Evolutionary conservation across 225 moss, liverwort and hornwort genomes (phyloP), one percentile per base, ranked within the genome.

Genomic region (Bryum argenteum): DNA sequence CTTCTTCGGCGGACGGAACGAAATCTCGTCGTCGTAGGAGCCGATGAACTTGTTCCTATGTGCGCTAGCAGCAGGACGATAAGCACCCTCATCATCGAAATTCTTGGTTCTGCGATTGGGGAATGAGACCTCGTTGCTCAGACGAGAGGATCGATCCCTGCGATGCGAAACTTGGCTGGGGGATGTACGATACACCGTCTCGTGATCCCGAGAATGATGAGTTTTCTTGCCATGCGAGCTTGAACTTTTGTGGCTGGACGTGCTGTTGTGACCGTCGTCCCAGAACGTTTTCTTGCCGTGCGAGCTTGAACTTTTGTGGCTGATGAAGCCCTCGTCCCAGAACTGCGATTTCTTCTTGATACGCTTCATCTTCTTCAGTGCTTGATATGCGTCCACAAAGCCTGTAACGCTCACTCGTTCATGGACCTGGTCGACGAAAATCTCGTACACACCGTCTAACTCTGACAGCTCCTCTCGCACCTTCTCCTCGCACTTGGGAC

Each of bases 291-390:
- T 70, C 61, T 55, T 71, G 61, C 66, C 50, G 16, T 16, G 43
- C 17, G 28, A 61, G 43, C 37, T 44, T 28, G 61, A 45, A 14
- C 14, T 11, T 45, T 45, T 45, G 13, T 3, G 14, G 14, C 0
- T 45, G 9, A n/a, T n/a, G 17, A 14, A 11, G 16, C 16, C 15
- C 47, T 10, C 7, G 13, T 51, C 57, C 82, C 82, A 86, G 44
- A 86, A 83, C 72, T 83, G 61, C 0, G 86, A 80, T 57, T 86
- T 86, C 75, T 83, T 80, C 75, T 83, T 77, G 61, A 86, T 78
- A 63, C 77, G 80, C 72, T 86, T 86, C 86, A 86, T 65, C 61
- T 83, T 86, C 80, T 83, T 80, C 38, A 86, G 70, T 11, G 80
- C 82, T 23, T 77, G 74, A 47, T 75, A 74, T 43, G 86, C 80